These are phyloP conservation scores for Hymenoscyphus occultus DNA, from an alignment of 2,329 filamentous ascomycete genomes.

Conservation along the genomic window DNA sequence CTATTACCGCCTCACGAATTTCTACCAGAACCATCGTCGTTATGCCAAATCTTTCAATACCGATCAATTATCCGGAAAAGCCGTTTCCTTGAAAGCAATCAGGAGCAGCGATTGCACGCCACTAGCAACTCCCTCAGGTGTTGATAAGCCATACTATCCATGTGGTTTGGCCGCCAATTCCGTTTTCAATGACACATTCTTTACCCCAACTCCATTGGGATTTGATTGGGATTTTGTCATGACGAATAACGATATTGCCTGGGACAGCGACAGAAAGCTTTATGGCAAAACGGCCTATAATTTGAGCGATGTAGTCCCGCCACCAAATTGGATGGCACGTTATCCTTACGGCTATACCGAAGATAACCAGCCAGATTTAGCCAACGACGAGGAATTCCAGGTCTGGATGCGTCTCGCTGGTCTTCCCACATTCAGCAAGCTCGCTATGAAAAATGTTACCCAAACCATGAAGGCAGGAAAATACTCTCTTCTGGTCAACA, in stretches of 20 bases:
- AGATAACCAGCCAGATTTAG: slow-evolving; percentile 63
- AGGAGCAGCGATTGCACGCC: slow-evolving; percentile 71
- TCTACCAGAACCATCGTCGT: slow-evolving; percentile 97
- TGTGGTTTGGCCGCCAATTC: slow-evolving; percentile 97
- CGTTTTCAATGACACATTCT: slow-evolving; percentile 90
- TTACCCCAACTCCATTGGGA: slow-evolving; percentile 60
- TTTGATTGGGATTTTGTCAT: slow-evolving; percentile 61
- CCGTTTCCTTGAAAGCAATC: slow-evolving; percentile 59
- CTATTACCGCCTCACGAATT: slow-evolving; percentile 95
- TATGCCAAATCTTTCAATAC: slow-evolving; percentile 89
- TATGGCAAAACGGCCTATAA: slow-evolving; percentile 71
- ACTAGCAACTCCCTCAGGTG: slow-evolving; percentile 54
- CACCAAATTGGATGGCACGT: slow-evolving; percentile 76
- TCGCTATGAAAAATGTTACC: slow-evolving; percentile 78
- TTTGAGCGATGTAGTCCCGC: slow-evolving; percentile 60
- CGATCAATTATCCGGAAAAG: slow-evolving; percentile 75
- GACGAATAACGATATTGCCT: slow-evolving; percentile 77
- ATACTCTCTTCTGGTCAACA: slow-evolving; percentile 73
- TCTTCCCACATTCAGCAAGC: slow-evolving; percentile 89
- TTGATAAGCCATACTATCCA: slow-evolving; percentile 76
- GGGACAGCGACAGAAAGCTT: slow-evolving; percentile 76
- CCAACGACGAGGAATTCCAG: slow-evolving; percentile 80
- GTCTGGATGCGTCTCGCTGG: slow-evolving; percentile 99
- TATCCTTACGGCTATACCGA: slow-evolving; percentile 70
- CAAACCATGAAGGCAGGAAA: slow-evolving; percentile 63